Conservation (phyloP, 1,139 yeast species). For the Saccharomyces hybrid region DNA sequence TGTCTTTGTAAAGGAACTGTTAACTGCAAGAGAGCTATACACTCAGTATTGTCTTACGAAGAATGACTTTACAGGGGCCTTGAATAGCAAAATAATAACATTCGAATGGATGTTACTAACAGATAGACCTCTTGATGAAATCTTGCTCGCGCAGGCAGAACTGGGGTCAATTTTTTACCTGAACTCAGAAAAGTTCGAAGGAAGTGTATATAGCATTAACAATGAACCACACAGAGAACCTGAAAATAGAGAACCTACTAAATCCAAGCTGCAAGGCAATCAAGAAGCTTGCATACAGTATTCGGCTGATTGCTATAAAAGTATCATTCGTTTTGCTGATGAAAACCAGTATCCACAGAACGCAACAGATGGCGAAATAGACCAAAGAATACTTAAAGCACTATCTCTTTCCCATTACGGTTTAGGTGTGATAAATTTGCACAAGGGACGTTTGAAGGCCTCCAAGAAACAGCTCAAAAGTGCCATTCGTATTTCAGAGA, state of each 20-base stretch:
- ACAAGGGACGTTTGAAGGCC: constrained; percentile 34
- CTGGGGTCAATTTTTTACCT: constrained; percentile 62
- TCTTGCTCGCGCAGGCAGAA: constrained; percentile 59
- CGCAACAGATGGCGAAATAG: constrained; percentile 20
- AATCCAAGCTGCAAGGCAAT: background rate
- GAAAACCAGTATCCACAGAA: background rate
- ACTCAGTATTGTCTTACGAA: constrained; percentile 56
- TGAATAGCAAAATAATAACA: constrained; percentile 53
- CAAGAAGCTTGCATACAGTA: background rate
- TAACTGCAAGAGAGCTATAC: constrained; percentile 61
- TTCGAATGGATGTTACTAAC: constrained; percentile 69
- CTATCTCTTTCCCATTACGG: constrained; percentile 78
- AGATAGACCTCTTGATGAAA: constrained; percentile 54
- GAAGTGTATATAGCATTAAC: constrained; percentile 32
- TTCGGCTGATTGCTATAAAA: background rate
- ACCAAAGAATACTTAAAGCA: constrained; percentile 45
- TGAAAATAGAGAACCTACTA: background rate
- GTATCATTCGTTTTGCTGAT: constrained; percentile 1
- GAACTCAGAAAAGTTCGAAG: constrained; percentile 59
- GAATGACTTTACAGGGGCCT: constrained; percentile 57
- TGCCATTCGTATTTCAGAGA: constrained; percentile 60
- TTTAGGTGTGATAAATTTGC: constrained; percentile 68
- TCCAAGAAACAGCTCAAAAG: constrained; percentile 60
- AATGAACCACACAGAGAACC: background rate
- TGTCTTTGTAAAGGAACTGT: constrained; percentile 65